Evolutionary conservation across 768 basidiomycete species (phyloP).

Genomic region (Mycena galopus): DNA sequence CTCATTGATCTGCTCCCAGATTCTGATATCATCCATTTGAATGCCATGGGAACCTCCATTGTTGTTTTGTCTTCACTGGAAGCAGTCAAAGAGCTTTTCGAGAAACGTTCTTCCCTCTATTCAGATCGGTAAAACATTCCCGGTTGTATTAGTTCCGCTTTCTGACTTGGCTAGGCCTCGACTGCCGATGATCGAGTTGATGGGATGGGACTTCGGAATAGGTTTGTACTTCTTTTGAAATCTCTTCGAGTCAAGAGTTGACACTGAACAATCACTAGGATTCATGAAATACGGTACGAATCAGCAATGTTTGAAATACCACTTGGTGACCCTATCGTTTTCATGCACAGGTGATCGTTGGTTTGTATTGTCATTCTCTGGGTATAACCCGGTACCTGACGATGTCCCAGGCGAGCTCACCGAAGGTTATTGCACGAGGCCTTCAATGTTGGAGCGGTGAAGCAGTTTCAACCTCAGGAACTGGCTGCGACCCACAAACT

Average conservation of each 20-base stretch:
- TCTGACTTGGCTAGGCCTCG: slow-evolving; percentile 19
- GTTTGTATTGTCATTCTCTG: too few relatives aligned
- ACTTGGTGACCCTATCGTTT: too few relatives aligned
- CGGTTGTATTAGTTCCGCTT: too few relatives aligned
- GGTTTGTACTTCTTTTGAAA: slow-evolving; percentile 10
- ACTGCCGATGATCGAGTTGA: slow-evolving; percentile 34
- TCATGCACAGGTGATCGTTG: too few relatives aligned
- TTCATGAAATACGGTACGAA: slow-evolving; percentile 38
- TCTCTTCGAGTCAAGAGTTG: background rate
- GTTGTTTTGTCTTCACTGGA: slow-evolving; percentile 50
- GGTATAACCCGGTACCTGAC: background rate
- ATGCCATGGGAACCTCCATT: slow-evolving; percentile 42
- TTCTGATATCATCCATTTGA: slow-evolving; percentile 45
- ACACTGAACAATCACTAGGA: background rate
- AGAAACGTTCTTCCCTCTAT: slow-evolving; percentile 50
- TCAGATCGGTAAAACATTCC: slow-evolving; percentile 45
- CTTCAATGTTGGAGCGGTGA: slow-evolving; percentile 36
- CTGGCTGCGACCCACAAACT: slow-evolving; percentile 39
- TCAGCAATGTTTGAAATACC: too few relatives aligned
- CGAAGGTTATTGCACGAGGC: slow-evolving; percentile 41
- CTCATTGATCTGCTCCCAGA: slow-evolving; percentile 21
- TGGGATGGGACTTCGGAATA: slow-evolving; percentile 43
- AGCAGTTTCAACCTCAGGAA: slow-evolving; percentile 40
- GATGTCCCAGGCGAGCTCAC: slow-evolving; percentile 39
- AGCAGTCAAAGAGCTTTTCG: slow-evolving; percentile 50